phyloP scores from a whole-genome alignment of 768 basidiomycete species.

The Auricularia auricula-judae region DNA sequence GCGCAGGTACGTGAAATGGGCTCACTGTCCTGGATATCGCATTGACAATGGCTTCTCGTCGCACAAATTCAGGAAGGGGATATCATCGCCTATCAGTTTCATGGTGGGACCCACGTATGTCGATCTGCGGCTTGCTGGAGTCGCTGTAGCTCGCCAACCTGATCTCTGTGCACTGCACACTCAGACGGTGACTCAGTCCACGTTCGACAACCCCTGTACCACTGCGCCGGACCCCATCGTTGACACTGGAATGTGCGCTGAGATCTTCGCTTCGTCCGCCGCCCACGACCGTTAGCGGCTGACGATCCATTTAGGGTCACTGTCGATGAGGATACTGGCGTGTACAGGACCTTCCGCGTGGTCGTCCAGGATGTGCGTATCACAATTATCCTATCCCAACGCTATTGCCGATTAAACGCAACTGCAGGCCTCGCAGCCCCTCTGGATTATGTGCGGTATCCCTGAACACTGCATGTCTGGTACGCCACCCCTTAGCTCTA shows the following conservation, averaged over 20 bases:
- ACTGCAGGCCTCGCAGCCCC: background rate
- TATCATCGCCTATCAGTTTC: background rate
- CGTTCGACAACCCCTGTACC: background rate
- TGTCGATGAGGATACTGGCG: background rate
- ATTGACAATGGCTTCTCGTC: too few relatives aligned
- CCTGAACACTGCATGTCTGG: background rate
- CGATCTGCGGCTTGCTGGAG: background rate
- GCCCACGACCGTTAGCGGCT: background rate
- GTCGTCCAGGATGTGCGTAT: background rate
- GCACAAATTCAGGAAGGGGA: background rate
- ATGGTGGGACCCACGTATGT: background rate
- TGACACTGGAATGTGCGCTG: background rate
- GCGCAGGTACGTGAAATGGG: background rate
- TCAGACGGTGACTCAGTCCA: background rate
- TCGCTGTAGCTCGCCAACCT: background rate
- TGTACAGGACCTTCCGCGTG: background rate
- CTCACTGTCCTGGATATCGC: too few relatives aligned
- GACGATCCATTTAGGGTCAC: background rate
- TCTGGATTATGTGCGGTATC: background rate
- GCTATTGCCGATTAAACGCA: background rate
- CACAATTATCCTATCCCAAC: background rate
- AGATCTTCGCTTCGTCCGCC: background rate
- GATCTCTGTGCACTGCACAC: background rate
- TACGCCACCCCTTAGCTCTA: background rate
- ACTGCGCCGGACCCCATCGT: background rate